Evolutionary conservation across 2,329 filamentous ascomycete species (phyloP), one percentile per base, ranked within the genome.

Genomic region (Fusarium albosuccineum): DNA sequence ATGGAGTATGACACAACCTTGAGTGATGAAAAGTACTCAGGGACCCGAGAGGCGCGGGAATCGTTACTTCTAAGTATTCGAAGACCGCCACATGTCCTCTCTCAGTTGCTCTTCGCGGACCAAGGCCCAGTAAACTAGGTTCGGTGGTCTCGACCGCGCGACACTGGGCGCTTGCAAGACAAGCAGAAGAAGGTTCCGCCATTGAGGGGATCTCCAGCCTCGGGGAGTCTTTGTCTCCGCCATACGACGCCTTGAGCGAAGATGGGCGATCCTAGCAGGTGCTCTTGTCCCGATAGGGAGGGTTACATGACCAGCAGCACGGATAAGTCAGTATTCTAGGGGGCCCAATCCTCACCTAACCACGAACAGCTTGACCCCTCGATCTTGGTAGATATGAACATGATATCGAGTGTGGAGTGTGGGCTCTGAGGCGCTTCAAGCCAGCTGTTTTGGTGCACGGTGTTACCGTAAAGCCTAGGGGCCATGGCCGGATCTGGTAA

Each of bases 401-500:
- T 49, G 10, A 30, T 27, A 9, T 22, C 10, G 16, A 6, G 11
- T 13, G 16, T 36, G 29, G 41, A 22, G 37, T 50, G 33, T 34
- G 33, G 40, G 57, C 30, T 34, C 14, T 22, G 36, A n/a, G 27
- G 27, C 17, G 7, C 36, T 54, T 22, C 22, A 22, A 22, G 30
- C 30, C 30, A 11, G 22, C 22, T 62, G 44, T 33, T 13, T 34
- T 66, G 22, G 22, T 22, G 22, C 22, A 22, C 34, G 61, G 53
- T 49, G 51, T 58, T 14, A 27, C 62, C 52, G 50, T 11, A 7
- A 16, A 26, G 55, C 49, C 39, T 22, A 45, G 39, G 13, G 39
- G n/a, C 22, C 41, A 40, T 56, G 16, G 11, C 66, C 66, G 66
- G 66, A 66, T 63, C 42, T 22, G 50, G 66, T 8, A 53, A 55